A percentile compares a stretch with the other conserved stretches of the same genome.
Conservation (phyloP, 139 green algal genomes). For the Tetratostichococcus sp. region DNA sequence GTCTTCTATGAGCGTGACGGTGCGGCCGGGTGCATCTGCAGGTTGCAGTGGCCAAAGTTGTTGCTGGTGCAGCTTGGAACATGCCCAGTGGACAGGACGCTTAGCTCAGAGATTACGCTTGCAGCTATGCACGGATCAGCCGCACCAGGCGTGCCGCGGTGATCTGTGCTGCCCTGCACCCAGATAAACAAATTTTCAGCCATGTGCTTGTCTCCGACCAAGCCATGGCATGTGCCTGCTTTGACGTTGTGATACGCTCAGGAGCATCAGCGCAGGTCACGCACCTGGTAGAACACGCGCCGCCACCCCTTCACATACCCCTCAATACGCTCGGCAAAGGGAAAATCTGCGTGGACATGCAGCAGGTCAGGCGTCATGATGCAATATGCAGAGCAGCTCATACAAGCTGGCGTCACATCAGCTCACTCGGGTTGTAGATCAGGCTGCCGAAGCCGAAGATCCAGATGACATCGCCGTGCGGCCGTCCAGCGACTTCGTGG, state of each 20-base stretch:
- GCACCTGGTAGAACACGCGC: constrained; percentile 34
- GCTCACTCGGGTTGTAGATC: constrained; percentile 21
- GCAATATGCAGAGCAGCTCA: too few species aligned
- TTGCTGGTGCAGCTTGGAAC: too few species aligned
- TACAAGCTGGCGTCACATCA: not conserved
- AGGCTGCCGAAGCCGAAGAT: constrained; percentile 56
- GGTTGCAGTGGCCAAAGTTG: too few species aligned
- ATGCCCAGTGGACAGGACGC: too few species aligned
- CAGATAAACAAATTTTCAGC: too few species aligned
- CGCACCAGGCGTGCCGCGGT: constrained; percentile 39
- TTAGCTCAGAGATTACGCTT: too few species aligned
- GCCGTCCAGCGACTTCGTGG: not conserved
- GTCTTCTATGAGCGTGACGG: constrained; percentile 55
- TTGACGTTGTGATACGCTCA: too few species aligned
- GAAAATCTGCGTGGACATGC: constrained; percentile 25
- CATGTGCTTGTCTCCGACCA: too few species aligned
- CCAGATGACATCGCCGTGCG: constrained; percentile 8
- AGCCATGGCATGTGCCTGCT: not conserved
- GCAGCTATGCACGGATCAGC: too few species aligned
- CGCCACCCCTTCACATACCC: constrained; percentile 47
- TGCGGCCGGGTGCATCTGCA: constrained; percentile 49
- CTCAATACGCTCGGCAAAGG: constrained; percentile 14
- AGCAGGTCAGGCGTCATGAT: too few species aligned
- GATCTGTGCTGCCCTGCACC: constrained; percentile 48
- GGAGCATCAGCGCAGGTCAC: not conserved